Base-by-base conservation (phyloP, 768 basidiomycete genomes). In the Lepiota brunneoincarnata region DNA sequence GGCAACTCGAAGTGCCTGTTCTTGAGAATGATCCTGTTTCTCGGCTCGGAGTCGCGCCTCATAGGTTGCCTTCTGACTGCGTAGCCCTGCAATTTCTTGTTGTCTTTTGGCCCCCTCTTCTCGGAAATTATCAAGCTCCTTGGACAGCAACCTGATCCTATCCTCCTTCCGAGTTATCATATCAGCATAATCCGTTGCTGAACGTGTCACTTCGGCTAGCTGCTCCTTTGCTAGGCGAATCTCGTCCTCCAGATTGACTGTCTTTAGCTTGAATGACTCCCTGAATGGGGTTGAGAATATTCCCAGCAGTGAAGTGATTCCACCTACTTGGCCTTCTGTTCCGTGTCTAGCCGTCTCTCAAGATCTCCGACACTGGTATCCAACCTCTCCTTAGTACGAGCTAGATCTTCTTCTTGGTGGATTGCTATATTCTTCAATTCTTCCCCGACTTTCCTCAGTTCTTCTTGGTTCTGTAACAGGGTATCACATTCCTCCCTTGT, bases 321-420 rank as follows among this genome's bases (percentile, higher is more conserved):
- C 57, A 92, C 93, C 75, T 78, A 61, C 79, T 84, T 43, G 78
- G 80, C 51, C 71, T 64, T 46, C 38, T 54, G 53, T 63, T 94
- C 93, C 0, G 72, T 63, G n/a, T 73, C 73, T 24, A 95, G 70
- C 64, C 90, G 90, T 5, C 74, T 75, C 63, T 91, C 87, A 46
- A 94, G 67, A 20, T 94, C 91, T 26, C 77, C 76, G 12, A 84
- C 68, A 14, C 78, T 69, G 14, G 69, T 51, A 44, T 93, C 91
- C 64, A 84, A 81, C 43, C 91, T 79, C 58, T 94, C 90, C 67
- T 86, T 92, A 0, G 84, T 72, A 43, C 91, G 77, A 11, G 72
- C 62, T 50, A 93, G 69, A 58, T 94, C 91, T 62, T 95, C 89
- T 56, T 93, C 89, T n/a, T 87, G 84, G 58, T 90, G 83, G 23